phyloP scores from a whole-genome alignment of 805 yeast genomes.

The Metschnikowia peoriensis region DNA sequence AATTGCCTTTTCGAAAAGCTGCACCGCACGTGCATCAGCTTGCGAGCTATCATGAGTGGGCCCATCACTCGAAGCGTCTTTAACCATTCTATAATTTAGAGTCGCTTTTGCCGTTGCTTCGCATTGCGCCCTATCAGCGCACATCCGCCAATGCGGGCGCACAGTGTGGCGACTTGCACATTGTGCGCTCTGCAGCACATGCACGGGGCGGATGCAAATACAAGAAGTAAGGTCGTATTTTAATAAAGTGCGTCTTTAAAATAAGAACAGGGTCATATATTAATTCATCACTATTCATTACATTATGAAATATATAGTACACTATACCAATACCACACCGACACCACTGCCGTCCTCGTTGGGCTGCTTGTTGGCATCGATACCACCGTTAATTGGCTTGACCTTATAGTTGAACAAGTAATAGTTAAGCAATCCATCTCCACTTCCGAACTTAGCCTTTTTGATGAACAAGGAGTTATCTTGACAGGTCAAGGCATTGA shows the following conservation, averaged over 20 bases:
- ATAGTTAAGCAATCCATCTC: constrained; percentile 90
- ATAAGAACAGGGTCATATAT: background rate
- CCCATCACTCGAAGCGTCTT: background rate
- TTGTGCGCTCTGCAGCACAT: background rate
- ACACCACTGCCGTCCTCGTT: constrained; percentile 69
- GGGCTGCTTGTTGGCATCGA: constrained; percentile 53
- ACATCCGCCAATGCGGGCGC: constrained; percentile 1
- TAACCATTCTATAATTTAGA: background rate
- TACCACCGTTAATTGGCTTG: constrained; percentile 78
- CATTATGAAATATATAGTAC: background rate
- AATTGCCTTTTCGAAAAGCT: constrained; percentile 66
- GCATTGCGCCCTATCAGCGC: constrained; percentile 2
- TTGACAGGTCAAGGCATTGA: constrained; percentile 88
- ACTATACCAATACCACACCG: constrained; percentile 81
- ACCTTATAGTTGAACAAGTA: constrained; percentile 90
- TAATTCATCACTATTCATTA: background rate
- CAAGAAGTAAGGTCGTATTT: background rate
- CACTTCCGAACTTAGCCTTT: constrained; percentile 83
- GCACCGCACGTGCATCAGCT: constrained; percentile 46
- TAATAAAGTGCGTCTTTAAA: background rate
- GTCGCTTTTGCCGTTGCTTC: background rate
- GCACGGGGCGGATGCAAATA: background rate
- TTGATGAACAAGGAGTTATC: constrained; percentile 84
- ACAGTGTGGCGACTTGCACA: background rate
- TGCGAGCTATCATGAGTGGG: background rate